Evolutionary conservation across 805 yeast genomes (phyloP), one percentile per base, ranked within the genome.

Genomic region (Candida koratica): DNA sequence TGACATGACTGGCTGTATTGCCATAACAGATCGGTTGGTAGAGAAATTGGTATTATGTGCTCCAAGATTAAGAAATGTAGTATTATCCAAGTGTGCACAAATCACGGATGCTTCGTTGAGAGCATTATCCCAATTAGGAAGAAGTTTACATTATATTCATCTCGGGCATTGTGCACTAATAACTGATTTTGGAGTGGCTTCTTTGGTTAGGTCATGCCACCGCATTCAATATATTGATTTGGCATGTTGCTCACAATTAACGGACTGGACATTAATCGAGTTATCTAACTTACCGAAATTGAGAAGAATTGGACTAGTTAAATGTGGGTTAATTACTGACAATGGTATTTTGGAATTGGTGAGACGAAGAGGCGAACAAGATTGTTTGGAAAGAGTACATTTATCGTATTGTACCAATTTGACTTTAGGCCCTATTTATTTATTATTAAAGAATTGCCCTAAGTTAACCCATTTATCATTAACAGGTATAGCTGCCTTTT

Each of bases 101-200:
- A 77, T 90, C 18, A 86, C 97, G 1, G 97, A 90, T 64, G 72
- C 79, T 1, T 79, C 94, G 3, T 63, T 90, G 27, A 67, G 78
- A 34, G 77, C 85, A 12, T 67, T 93, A 43, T 73, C 94, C 5
- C 71, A 69, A 19, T 67, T 93, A 40, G 95, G 90, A 4, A 75
- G 83, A 51, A 80, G 81, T 47, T 67, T 90, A 47, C 96, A 88
- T 52, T 87, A 88, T 49, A 72, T 93, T 34, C 97, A 93, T 62
- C 71, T 90, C 42, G 97, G 97, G 12, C 97, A 90, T 63, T 93
- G 98, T 64, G 74, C 79, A 30, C 77, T 83, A 52, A 84, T 90
- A 39, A 90, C 97, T 1, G 97, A 90, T 61, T 74, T 70, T 43
- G 97, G 97, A 14, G 93, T 93, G 12, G 73, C 77, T 18, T 69